Conservation (phyloP, 2,329 filamentous ascomycete species). For the Fusarium tjaetaba region DNA sequence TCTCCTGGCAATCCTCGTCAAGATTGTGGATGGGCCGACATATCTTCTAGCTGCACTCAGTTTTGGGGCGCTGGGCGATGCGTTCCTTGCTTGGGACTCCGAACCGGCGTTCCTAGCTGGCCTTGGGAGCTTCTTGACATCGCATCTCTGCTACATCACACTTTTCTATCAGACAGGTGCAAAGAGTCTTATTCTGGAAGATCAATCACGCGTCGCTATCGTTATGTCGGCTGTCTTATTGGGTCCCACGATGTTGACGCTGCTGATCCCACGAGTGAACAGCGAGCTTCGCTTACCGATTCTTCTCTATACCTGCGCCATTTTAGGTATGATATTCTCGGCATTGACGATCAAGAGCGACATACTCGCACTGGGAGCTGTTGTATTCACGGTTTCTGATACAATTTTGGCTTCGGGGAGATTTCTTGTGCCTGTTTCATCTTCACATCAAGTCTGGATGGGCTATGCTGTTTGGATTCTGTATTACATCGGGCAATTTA, state of each 20-base stretch:
- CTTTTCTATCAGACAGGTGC: neutral
- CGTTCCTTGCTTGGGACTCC: neutral
- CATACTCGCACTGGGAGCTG: neutral
- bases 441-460: neutral
- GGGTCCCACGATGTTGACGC: neutral
- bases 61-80: neutral
- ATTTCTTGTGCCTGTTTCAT: neutral
- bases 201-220: neutral
- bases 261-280: rapidly evolving
- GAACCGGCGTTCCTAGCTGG: neutral
- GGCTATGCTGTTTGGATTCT: neutral
- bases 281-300: neutral
- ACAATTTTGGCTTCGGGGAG: rapidly evolving
- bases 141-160: neutral
- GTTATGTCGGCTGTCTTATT: rapidly evolving
- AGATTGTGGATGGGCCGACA: neutral
- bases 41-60: neutral
- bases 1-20: neutral
- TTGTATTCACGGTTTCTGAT: neutral
- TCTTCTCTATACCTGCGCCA: neutral
- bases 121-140: neutral
- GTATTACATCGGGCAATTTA: neutral
- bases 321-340: neutral
- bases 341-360: neutral
- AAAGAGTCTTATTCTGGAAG: neutral